phyloP scores from a whole-genome alignment of 1,284 basidiomycete species.

The Apiotrichum akiyoshidainum region DNA sequence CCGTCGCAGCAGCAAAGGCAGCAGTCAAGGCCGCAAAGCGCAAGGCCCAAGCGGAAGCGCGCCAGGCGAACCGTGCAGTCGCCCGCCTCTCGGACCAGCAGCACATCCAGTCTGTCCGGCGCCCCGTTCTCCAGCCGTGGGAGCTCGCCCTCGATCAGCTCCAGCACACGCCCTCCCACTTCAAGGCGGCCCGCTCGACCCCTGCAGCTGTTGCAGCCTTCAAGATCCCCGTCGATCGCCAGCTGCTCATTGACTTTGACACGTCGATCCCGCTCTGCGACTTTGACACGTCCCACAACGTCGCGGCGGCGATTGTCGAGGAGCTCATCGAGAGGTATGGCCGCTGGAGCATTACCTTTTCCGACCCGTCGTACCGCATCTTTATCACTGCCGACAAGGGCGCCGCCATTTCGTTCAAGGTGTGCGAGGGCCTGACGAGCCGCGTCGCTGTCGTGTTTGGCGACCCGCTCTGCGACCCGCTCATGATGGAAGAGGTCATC shows the following conservation, averaged over 20 bases:
- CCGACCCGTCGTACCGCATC: constrained; percentile 17
- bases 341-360: constrained; percentile 19
- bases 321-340: constrained; percentile 8
- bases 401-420: constrained; percentile 17
- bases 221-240: not conserved
- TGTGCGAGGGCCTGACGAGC: not conserved
- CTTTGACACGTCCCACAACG: constrained; percentile 5
- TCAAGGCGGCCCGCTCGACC: not conserved
- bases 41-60: not conserved
- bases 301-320: constrained; percentile 11
- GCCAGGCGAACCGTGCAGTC: not conserved
- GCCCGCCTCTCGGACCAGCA: not conserved
- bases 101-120: not conserved
- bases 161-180: not conserved
- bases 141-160: constrained; percentile 12
- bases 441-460: constrained; percentile 15
- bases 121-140: constrained; percentile 7
- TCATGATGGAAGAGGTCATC: not conserved
- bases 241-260: not conserved
- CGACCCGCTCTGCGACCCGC: constrained; percentile 10
- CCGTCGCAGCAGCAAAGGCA: not conserved
- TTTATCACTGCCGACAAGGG: constrained; percentile 9
- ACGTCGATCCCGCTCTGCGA: not conserved
- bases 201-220: not conserved
- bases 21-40: constrained; percentile 1